phyloP scores from a whole-genome alignment of 2,329 filamentous ascomycete species.

The Ophiognomonia clavigignenti-juglandacearum region DNA sequence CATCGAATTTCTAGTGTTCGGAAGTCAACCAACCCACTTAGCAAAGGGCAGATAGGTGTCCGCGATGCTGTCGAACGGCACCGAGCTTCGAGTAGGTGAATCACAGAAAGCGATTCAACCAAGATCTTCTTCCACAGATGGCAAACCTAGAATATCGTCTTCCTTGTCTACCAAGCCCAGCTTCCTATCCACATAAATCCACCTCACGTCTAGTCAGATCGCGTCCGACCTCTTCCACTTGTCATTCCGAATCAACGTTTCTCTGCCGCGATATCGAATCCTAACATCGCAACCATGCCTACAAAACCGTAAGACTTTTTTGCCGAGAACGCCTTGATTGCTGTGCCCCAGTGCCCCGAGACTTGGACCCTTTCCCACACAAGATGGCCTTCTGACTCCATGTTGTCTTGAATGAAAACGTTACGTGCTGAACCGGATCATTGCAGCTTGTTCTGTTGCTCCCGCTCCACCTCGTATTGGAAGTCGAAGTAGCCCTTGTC shows the following conservation, averaged over 20 bases:
- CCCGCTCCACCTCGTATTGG: constrained; percentile 95
- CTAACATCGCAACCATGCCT: constrained; percentile 3
- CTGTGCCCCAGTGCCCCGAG: constrained; percentile 15
- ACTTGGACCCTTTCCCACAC: constrained; percentile 2
- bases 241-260: constrained; percentile 9
- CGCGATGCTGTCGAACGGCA: too few relatives aligned
- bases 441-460: constrained; percentile 49
- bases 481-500: constrained; percentile 99
- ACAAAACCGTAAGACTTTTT: background rate
- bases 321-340: constrained; percentile 15
- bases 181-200: too few relatives aligned
- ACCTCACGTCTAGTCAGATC: too few relatives aligned
- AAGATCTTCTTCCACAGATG: too few relatives aligned
- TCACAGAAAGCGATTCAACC: too few relatives aligned
- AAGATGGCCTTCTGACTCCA: constrained; percentile 4
- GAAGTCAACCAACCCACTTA: too few relatives aligned
- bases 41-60: too few relatives aligned
- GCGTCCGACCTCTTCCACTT: background rate
- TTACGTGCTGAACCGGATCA: constrained; percentile 1
- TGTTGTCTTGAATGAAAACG: background rate
- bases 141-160: too few relatives aligned
- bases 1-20: too few relatives aligned
- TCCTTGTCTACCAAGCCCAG: too few relatives aligned
- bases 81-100: too few relatives aligned
- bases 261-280: constrained; percentile 5